Conservation (phyloP, 2,329 filamentous ascomycete species). For the Fusarium avenaceum region DNA sequence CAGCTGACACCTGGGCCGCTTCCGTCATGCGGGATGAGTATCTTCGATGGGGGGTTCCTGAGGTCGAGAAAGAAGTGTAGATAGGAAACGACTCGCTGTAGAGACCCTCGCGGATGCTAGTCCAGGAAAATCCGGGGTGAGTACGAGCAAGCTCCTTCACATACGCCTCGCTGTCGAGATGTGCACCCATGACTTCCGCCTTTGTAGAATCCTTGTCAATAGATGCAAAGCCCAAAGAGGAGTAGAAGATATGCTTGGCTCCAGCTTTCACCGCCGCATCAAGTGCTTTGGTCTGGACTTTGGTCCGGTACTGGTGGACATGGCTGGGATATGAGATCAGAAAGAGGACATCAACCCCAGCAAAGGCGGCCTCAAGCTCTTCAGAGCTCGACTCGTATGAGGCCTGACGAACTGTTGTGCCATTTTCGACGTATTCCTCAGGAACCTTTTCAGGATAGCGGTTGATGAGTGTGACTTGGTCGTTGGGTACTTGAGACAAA, state of each 20-base stretch:
- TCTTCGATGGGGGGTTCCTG: neutral
- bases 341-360: conserved; percentile 14
- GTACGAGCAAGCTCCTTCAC: conserved; percentile 3
- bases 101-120: conserved; percentile 35
- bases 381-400: conserved; percentile 26
- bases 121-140: conserved; percentile 10
- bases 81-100: conserved; percentile 42
- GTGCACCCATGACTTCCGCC: conserved; percentile 37
- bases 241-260: conserved; percentile 37
- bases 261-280: conserved; percentile 29
- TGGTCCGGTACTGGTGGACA: conserved; percentile 28
- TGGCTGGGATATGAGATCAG: conserved; percentile 42
- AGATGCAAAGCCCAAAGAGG: conserved; percentile 26
- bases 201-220: neutral
- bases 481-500: conserved; percentile 7
- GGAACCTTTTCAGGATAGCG: conserved; percentile 26
- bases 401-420: conserved; percentile 13
- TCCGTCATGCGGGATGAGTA: conserved; percentile 34
- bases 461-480: conserved; percentile 33
- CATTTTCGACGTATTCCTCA: neutral
- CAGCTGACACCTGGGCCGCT: conserved; percentile 26
- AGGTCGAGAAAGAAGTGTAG: conserved; percentile 34
- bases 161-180: conserved; percentile 34
- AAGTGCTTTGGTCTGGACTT: conserved; percentile 21
- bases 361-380: conserved; percentile 13